Percentiles rank a stretch among this genome's conserved stretches.
These are phyloP conservation scores for Apiosordaria backusii DNA, from an alignment of 495 filamentous ascomycete species.

Conservation along the genomic window DNA sequence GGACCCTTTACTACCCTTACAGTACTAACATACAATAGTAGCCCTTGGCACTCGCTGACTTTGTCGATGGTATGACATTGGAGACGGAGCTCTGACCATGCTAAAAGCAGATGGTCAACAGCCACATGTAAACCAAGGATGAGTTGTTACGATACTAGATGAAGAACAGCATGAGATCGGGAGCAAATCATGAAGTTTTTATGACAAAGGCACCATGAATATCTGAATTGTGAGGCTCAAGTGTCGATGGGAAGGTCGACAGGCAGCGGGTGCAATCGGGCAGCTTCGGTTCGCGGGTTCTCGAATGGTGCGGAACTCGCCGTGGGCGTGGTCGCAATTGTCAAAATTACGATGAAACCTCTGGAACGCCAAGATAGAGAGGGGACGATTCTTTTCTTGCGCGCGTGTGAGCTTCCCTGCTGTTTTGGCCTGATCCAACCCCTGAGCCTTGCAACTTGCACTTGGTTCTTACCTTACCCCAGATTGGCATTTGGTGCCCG, in stretches of 20 bases:
- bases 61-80: not conserved
- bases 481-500: not conserved
- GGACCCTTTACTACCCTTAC: not conserved
- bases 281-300: conserved; percentile 6
- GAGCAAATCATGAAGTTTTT: too few species aligned
- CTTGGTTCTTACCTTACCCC: not conserved
- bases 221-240: not conserved
- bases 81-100: too few species aligned
- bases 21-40: not conserved
- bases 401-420: not conserved
- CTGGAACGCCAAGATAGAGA: not conserved
- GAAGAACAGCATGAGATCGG: not conserved
- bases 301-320: not conserved
- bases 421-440: not conserved
- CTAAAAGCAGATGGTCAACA: too few species aligned
- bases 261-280: conserved; percentile 1
- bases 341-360: not conserved
- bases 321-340: not conserved
- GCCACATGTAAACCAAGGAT: too few species aligned
- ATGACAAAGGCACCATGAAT: not conserved
- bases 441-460: not conserved
- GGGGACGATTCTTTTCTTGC: not conserved
- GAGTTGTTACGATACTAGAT: too few species aligned
- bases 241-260: not conserved
- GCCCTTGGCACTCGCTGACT: not conserved